phyloP scores from a whole-genome alignment of 225 moss, liverwort and hornwort genomes.

The Sphagnum contortum region DNA sequence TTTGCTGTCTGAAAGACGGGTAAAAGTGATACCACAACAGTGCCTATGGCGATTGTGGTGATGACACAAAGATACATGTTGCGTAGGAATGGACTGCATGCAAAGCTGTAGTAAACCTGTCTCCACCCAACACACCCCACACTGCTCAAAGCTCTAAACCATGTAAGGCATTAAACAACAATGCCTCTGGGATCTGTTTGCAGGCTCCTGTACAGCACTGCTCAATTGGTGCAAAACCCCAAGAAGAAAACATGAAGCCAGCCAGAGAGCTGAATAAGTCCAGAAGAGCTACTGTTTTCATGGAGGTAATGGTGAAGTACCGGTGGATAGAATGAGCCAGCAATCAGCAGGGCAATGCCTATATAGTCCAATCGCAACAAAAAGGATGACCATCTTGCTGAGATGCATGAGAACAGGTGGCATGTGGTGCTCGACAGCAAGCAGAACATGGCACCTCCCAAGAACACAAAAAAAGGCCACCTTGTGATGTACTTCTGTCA shows the following conservation, averaged over 20 bases:
- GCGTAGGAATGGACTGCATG: conserved; percentile 53
- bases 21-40: conserved; percentile 50
- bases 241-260: too few relatives aligned
- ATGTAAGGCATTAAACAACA: too few relatives aligned
- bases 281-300: too few relatives aligned
- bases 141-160: too few relatives aligned
- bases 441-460: conserved; percentile 85
- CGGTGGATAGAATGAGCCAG: conserved; percentile 83
- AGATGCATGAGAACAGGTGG: conserved; percentile 70
- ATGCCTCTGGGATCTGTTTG: too few relatives aligned
- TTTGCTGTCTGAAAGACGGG: conserved; percentile 65
- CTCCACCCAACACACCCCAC: not conserved
- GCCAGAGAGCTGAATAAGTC: too few relatives aligned
- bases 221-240: too few relatives aligned
- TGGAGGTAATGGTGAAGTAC: conserved; percentile 15
- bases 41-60: conserved; percentile 46
- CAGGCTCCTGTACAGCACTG: too few relatives aligned
- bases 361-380: conserved; percentile 74
- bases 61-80: conserved; percentile 53
- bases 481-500: conserved; percentile 48
- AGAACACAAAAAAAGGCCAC: conserved; percentile 84
- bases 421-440: conserved; percentile 79
- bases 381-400: conserved; percentile 34
- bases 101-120: conserved; percentile 77
- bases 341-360: conserved; percentile 78